Base-by-base conservation (phyloP, 495 filamentous ascomycete genomes). In the Penicillium robsamsonii region DNA sequence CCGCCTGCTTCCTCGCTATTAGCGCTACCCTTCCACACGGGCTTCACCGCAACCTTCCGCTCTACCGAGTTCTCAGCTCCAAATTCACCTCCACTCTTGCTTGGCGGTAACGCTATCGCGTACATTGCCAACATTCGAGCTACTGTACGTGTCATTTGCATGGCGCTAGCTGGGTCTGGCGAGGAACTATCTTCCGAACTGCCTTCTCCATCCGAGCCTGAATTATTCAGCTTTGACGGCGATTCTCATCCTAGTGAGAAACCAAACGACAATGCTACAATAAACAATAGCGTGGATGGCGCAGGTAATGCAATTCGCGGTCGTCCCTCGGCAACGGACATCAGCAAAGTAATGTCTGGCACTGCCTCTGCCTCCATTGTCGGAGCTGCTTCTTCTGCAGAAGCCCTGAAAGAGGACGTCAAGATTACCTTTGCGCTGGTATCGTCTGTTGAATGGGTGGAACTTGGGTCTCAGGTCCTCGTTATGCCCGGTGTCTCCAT, bases 101-200 rank as follows among this genome's bases (percentile, higher is more conserved):
- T 86, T 0, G 84, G 84, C 12, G 81, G 75, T 12, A 75, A 88
- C 22, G 88, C 94, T 1, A 89, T 91, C 15, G 81, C 88, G 1
- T 96, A 96, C 60, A 85, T 91, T 35, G 90, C 88, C 13, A 96
- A 90, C 65, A 85, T 97, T n/a, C 82, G 94, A 15, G 84, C 91
- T 2, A 79, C 86, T 0, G 92, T 91, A 11, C 83, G 87, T 53
- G 82, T 96, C 4, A 65, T 84, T 6, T 76, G 81, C 31, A 80
- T 84, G 59, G 73, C 66, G 8, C 61, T 76, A 5, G 70, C 75
- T 9, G 68, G 67, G 10, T 17, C 56, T 24, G 53, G 35, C 7
- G 64, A 77, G 12, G 68, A 73, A 8, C 50, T 61, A n/a, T 45
- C 63, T n/a, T 69, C 68, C 8, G 56, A 57, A 20, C 68, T 67